Evolutionary conservation across 2,329 filamentous ascomycete genomes (phyloP).

Genomic region (Lecanicillium sp.): DNA sequence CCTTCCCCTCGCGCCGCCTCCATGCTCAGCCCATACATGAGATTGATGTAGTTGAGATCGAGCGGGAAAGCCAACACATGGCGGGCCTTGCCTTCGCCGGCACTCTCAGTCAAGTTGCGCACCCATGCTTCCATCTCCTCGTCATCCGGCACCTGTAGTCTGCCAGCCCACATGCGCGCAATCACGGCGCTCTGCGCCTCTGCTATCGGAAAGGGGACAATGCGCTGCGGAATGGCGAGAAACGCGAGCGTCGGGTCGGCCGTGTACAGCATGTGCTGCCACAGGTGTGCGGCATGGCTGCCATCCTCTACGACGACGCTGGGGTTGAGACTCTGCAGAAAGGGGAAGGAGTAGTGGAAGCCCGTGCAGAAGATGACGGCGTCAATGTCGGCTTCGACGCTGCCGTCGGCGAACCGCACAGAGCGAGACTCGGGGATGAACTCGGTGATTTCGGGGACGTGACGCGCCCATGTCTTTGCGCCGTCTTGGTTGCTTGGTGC

Average conservation of each 20-base stretch:
- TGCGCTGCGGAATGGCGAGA: slow-evolving; percentile 55
- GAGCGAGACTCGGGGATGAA: slow-evolving; percentile 34
- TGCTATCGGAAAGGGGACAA: slow-evolving; percentile 65
- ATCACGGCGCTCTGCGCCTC: slow-evolving; percentile 63
- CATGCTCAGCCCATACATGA: slow-evolving; percentile 40
- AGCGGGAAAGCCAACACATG: slow-evolving; percentile 39
- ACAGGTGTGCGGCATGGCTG: slow-evolving; percentile 58
- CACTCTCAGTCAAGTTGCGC: slow-evolving; percentile 38
- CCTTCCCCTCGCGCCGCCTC: slow-evolving; percentile 21
- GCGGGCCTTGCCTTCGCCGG: slow-evolving; percentile 30
- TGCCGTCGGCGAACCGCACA: slow-evolving; percentile 56
- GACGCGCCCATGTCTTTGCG: slow-evolving; percentile 21
- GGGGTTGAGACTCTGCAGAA: slow-evolving; percentile 39
- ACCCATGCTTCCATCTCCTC: slow-evolving; percentile 58
- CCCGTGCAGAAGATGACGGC: slow-evolving; percentile 77
- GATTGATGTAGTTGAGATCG: slow-evolving; percentile 55
- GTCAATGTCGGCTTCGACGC: slow-evolving; percentile 58
- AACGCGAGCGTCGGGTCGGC: slow-evolving; percentile 59
- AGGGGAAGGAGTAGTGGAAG: slow-evolving; percentile 77
- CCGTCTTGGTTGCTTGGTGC: slow-evolving; percentile 18
- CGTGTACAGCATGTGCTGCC: slow-evolving; percentile 62
- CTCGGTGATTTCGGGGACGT: slow-evolving; percentile 38
- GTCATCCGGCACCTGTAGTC: slow-evolving; percentile 46
- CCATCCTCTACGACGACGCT: slow-evolving; percentile 52
- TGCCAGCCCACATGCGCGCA: slow-evolving; percentile 57